Base-by-base conservation (phyloP, 164 flowering plant genomes). In the Tinospora cordifolia region DNA sequence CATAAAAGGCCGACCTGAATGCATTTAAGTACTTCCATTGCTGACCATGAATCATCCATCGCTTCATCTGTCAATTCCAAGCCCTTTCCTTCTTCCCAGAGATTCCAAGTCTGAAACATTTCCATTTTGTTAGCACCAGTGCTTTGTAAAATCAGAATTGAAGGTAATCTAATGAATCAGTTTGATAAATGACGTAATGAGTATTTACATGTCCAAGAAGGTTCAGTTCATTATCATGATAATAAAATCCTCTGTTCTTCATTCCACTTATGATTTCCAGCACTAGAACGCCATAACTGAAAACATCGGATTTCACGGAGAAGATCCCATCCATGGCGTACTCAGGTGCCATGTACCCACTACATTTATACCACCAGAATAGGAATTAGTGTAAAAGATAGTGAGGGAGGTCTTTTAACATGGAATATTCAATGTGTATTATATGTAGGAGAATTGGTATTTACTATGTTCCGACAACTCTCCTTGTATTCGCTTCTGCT, bases 41-140 rank as follows among this genome's bases (percentile, higher is more conserved):
- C 19, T 9, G 59, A 6, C 21, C 14, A 69, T 34, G 79, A 60
- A 2, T 62, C 71, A 7, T 6, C 72, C 15, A 72, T 14, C 1
- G 19, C 3, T 34, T 38, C 26, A 69, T 82, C 82, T 4, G 73
- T 36, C 24, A 84, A 11, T 24, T 75, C 81, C 58, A 72, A 10
- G 1, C 58, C 57, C 13, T 58, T 80, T 19, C 62, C 75, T 66
- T 84, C 80, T 11, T 62, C 79, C 78, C 83, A 80, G 1, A 79
- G 63, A 22, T 41, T 70, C 87, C 87, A 84, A 24, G 82, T 83
- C 87, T 84, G 70, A 22, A 70, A 19, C 54, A 57, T 24, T 39
- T 54, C 17, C 2, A 27, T 1, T 64, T 64, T 10, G 46, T 13
- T 6, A 6, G 3, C 1, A 6, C 3, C 0, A 4, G 47, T 2